Base-by-base conservation (phyloP, 176 grass and related monocot species). In the Carex scoparia region DNA sequence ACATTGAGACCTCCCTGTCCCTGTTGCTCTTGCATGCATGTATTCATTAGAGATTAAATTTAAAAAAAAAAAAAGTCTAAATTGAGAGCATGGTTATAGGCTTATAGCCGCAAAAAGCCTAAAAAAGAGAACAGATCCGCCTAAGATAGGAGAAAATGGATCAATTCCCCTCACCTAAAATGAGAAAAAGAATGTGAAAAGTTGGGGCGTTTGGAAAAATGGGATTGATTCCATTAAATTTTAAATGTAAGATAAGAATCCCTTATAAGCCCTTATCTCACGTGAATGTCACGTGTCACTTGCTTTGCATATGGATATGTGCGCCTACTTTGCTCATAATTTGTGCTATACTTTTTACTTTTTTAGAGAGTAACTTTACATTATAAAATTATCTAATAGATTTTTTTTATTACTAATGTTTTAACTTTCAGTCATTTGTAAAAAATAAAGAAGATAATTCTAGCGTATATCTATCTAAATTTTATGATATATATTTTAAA, bases 111-210 rank as follows among this genome's bases (percentile, higher is more conserved):
- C 65, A 35, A 76, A 83, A 67, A 35, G 65, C 42, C 81, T 83
- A 83, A 55, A 1, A 83, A 83, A 83, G 81, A 68, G 81, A 83
- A 83, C 61, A 83, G 5, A 81, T 81, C 59, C 79, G 79, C 37
- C 38, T 64, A 83, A 31, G 40, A 51, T 56, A 14, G 44, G 62
- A 83, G 63, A 51, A 49, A 65, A 67, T 83, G 61, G 81, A 83
- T 83, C 61, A 56, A 83, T 83, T 83, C 81, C 40, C 38, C 81
- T 83, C 19, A 69, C n/a, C 46, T 69, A 83, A 83, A 83, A 38
- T 65, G 44, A 83, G 55, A 83, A 69, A 72, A 83, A 69, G 81
- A 37, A 83, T 56, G 62, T 67, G 44, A 55, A 83, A 83, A 83
- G 81, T 83, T 69, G n/a, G 63, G 42, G 9, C 16, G 27, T 51